These are phyloP conservation scores for Aurinia saxatilis DNA, from an alignment of 345 rosid genomes.

Conservation along the genomic window DNA sequence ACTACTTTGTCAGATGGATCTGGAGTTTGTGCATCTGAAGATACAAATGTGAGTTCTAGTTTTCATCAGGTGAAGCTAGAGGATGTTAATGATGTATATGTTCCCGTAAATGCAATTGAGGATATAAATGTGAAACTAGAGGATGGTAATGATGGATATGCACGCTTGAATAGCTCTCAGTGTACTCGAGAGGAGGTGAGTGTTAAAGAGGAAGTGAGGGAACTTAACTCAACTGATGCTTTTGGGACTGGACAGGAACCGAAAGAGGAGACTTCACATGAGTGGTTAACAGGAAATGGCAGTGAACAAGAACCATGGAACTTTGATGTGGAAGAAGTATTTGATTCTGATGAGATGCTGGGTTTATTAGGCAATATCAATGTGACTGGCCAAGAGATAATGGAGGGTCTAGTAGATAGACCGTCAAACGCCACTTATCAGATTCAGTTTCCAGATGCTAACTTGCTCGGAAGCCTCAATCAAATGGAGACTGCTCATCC, in stretches of 20 bases:
- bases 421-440: conserved; percentile 11
- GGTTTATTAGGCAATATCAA: conserved; percentile 24
- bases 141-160: conserved; percentile 21
- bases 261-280: background rate
- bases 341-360: conserved; percentile 56
- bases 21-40: conserved; percentile 37
- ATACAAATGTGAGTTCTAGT: background rate
- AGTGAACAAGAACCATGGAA: conserved; percentile 9
- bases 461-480: conserved; percentile 13
- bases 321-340: conserved; percentile 37
- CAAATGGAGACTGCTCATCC: conserved; percentile 11
- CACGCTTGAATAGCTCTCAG: background rate
- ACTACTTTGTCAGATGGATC: conserved; percentile 29
- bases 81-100: conserved; percentile 19
- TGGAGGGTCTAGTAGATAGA: background rate
- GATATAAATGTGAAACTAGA: conserved; percentile 15
- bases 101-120: background rate
- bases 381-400: background rate
- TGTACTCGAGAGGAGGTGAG: conserved; percentile 5
- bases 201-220: conserved; percentile 1
- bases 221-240: background rate
- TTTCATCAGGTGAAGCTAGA: conserved; percentile 14
- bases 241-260: conserved; percentile 9
- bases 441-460: conserved; percentile 19
- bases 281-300: conserved; percentile 1